Evolutionary conservation across 2,329 filamentous ascomycete genomes (phyloP).

Genomic region (Aspergillus fischeri): DNA sequence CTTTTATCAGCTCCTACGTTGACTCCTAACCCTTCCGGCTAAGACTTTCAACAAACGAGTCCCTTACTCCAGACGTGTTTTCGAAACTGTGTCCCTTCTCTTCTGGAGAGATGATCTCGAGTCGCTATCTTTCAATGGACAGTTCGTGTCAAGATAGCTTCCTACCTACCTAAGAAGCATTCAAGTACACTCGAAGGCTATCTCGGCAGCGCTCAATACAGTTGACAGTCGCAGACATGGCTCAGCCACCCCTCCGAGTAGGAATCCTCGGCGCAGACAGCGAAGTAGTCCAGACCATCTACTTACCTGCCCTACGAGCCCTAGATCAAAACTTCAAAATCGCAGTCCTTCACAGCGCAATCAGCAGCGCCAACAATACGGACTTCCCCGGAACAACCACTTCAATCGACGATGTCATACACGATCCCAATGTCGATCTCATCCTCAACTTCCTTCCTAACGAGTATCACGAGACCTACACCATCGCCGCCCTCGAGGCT

Average conservation of each 20-base stretch:
- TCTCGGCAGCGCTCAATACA: neutral
- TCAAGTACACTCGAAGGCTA: neutral
- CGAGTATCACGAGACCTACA: constrained; percentile 53
- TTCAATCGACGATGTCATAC: constrained; percentile 25
- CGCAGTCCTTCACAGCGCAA: constrained; percentile 51
- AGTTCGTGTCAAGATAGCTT: neutral
- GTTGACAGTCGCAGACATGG: constrained; percentile 10
- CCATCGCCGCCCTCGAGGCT: constrained; percentile 49
- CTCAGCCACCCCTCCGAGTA: constrained; percentile 24
- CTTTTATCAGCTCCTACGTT: neutral
- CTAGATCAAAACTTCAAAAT: constrained; percentile 41
- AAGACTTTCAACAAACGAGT: neutral
- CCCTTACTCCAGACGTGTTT: constrained; percentile 4
- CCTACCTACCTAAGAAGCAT: neutral
- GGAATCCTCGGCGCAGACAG: constrained; percentile 35
- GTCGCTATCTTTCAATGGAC: neutral
- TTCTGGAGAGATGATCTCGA: neutral
- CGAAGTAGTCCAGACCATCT: constrained; percentile 50
- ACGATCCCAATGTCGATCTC: constrained; percentile 34
- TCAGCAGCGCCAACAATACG: constrained; percentile 16
- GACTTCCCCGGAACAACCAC: neutral
- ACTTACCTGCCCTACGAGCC: constrained; percentile 50
- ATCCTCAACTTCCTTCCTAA: constrained; percentile 55
- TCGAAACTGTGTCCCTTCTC: neutral
- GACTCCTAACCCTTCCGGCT: neutral